Evolutionary conservation across 2,329 filamentous ascomycete genomes (phyloP).

Genomic region (Colletotrichum musicola): DNA sequence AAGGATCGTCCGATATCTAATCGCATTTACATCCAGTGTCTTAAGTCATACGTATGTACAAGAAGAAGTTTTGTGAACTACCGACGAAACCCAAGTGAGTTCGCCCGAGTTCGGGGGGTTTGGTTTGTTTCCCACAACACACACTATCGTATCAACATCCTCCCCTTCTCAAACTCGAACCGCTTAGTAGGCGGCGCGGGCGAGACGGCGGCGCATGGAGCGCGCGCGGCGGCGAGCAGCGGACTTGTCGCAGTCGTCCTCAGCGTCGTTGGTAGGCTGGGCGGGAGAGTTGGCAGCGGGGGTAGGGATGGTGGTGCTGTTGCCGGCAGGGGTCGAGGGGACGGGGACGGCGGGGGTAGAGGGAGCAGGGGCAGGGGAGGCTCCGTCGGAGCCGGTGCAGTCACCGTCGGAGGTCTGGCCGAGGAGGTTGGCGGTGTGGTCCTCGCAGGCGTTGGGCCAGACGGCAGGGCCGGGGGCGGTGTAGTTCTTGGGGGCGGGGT

Average conservation of each 20-base stretch:
- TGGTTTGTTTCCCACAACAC: neutral
- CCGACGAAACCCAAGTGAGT: neutral
- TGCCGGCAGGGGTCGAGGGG: conserved; percentile 38
- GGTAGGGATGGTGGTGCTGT: conserved; percentile 25
- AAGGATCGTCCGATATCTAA: conserved; percentile 19
- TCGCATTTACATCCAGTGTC: conserved; percentile 37
- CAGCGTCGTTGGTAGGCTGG: neutral
- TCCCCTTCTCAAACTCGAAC: neutral
- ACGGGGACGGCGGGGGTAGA: conserved; percentile 24
- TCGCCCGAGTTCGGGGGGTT: neutral
- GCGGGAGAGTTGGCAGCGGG: neutral
- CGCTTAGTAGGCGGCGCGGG: conserved; percentile 25
- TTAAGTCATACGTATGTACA: conserved; percentile 37
- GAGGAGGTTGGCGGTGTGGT: conserved; percentile 52
- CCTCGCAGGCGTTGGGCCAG: conserved; percentile 52
- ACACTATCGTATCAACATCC: conserved; percentile 7
- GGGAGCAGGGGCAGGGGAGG: conserved; percentile 26
- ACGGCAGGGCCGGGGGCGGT: conserved; percentile 48
- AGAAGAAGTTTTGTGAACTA: conserved; percentile 12
- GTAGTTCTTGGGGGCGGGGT: conserved; percentile 50
- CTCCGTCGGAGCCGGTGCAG: conserved; percentile 46
- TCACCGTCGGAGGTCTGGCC: conserved; percentile 51
- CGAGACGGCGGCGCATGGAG: conserved; percentile 29
- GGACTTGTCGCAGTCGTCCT: conserved; percentile 27
- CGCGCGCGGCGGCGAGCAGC: conserved; percentile 34